These are phyloP conservation scores for Vitis riparia DNA, from an alignment of 164 flowering plant species.

Conservation along the genomic window DNA sequence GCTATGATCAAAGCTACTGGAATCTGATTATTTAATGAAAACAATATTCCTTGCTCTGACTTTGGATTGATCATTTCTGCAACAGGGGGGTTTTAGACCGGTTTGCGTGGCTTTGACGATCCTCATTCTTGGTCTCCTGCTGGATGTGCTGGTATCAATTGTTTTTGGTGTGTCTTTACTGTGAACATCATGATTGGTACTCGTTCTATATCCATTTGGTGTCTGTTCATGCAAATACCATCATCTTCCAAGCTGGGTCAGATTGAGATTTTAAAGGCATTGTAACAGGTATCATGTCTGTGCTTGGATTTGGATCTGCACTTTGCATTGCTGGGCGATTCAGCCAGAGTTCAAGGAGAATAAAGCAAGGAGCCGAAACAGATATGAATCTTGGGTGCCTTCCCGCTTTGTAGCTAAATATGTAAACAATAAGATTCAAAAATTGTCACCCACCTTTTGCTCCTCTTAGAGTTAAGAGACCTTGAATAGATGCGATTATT, in stretches of 20 bases:
- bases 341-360: conserved; percentile 65
- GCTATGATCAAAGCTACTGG: too few relatives aligned
- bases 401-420: conserved; percentile 43
- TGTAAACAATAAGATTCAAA: conserved; percentile 8
- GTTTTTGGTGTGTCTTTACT: conserved; percentile 77
- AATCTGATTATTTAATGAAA: too few relatives aligned
- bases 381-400: conserved; percentile 44
- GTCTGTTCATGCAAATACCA: background rate
- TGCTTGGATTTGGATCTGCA: conserved; percentile 79
- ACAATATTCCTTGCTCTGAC: too few relatives aligned
- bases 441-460: too few relatives aligned
- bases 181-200: conserved; percentile 80
- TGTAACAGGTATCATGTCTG: conserved; percentile 68
- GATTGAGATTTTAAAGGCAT: background rate
- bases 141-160: conserved; percentile 76
- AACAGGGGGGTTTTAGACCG: conserved; percentile 68
- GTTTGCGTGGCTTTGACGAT: conserved; percentile 80
- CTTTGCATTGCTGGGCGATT: conserved; percentile 69
- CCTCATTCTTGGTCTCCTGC: conserved; percentile 67
- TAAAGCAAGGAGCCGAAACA: conserved; percentile 49
- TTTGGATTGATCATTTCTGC: background rate
- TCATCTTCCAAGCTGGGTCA: background rate
- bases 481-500: too few relatives aligned
- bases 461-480: too few relatives aligned
- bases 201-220: background rate